Evolutionary conservation across 202 grass and related monocot species (phyloP).

Genomic region (Panicum virgatum): DNA sequence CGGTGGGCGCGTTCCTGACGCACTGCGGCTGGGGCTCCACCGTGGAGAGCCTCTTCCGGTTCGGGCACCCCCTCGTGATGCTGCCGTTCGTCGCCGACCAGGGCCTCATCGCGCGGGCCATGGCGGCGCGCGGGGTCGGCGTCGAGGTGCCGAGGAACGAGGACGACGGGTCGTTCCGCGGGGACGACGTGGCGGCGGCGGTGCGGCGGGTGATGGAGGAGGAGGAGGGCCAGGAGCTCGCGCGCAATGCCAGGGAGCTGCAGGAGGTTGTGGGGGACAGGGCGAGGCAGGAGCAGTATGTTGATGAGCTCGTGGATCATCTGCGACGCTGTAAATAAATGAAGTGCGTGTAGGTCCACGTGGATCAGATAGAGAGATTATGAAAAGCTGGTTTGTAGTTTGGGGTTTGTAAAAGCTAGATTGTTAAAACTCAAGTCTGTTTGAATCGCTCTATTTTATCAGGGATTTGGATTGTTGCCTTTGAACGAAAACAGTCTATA

Average conservation of each 20-base stretch:
- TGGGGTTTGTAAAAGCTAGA: too few relatives aligned
- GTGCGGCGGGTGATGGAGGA: conserved; percentile 29
- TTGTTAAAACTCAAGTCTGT: too few relatives aligned
- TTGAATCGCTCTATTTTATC: too few relatives aligned
- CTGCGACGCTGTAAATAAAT: too few relatives aligned
- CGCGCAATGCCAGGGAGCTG: not conserved
- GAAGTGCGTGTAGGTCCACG: too few relatives aligned
- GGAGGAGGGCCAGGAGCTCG: not conserved
- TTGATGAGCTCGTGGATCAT: not conserved
- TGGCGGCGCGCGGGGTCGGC: not conserved
- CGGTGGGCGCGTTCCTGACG: conserved; percentile 57
- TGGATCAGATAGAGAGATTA: too few relatives aligned
- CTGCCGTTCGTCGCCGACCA: conserved; percentile 11
- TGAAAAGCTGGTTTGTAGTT: too few relatives aligned
- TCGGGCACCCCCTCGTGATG: conserved; percentile 31
- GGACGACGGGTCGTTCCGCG: not conserved
- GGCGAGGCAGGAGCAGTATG: not conserved
- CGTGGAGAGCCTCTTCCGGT: conserved; percentile 28
- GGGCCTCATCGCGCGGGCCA: conserved; percentile 4
- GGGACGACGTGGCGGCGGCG: conserved; percentile 13
- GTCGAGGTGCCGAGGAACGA: conserved; percentile 6
- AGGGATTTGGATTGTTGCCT: too few relatives aligned
- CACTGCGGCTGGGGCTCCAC: conserved; percentile 69
- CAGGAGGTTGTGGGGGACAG: not conserved
- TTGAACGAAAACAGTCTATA: too few relatives aligned